Conservation (phyloP, 2,329 filamentous ascomycete species). For the Botryotinia narcissicola region DNA sequence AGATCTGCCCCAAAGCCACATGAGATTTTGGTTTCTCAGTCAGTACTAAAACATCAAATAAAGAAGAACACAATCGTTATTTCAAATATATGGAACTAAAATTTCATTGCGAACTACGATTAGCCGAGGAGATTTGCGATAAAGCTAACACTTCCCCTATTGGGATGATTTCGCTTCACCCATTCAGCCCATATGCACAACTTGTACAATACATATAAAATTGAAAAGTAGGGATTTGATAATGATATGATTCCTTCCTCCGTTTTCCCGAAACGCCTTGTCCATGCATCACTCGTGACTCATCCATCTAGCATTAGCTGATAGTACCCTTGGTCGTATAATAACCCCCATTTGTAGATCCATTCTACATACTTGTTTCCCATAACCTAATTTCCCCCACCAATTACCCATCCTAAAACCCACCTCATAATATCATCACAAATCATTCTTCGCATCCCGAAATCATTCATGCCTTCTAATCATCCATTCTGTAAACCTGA, state of each 20-base stretch:
- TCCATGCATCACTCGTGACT: neutral
- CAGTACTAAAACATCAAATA: no score
- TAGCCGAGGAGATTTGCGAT: neutral
- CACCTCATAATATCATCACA: neutral
- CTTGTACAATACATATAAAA: neutral
- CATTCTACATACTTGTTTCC: neutral
- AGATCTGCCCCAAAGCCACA: no score
- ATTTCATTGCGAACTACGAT: neutral
- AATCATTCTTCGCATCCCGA: neutral
- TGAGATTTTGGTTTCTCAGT: no score
- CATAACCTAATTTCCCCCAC: neutral
- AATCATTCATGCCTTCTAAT: constrained; percentile 37
- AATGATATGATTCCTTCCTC: neutral
- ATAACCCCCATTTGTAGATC: neutral
- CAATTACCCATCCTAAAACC: neutral
- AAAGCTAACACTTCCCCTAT: neutral
- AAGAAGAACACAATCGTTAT: no score
- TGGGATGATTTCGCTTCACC: neutral
- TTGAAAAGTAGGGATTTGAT: neutral
- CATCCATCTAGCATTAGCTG: neutral
- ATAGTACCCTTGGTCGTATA: neutral
- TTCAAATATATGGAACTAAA: neutral
- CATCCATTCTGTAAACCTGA: constrained; percentile 50
- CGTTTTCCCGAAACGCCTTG: neutral
- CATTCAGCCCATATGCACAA: neutral